Base-by-base conservation (phyloP, 768 basidiomycete species). In the Zangia roseola region DNA sequence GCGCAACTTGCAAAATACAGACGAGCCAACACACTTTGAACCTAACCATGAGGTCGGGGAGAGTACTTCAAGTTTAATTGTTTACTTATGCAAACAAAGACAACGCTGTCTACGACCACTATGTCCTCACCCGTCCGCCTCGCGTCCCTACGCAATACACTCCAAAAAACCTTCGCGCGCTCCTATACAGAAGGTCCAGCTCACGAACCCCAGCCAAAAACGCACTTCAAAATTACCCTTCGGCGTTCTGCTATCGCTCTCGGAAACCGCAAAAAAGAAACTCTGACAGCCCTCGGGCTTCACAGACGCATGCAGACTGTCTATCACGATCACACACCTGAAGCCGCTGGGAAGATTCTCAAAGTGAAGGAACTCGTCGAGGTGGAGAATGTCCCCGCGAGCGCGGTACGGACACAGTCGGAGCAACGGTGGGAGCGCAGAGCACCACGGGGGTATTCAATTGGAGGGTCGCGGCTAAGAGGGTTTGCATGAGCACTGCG, bases 161-260 rank as follows among this genome's bases (percentile, higher is more conserved):
- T 56, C 17, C 53, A 43, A 45, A 50, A n/a, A 14, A 2, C 35
- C 8, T n/a, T 57, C 10, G 35, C 41, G 6, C 61, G 61, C 23
- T 37, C 46, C 24, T 54, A 54, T 23, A 20, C 59, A 10, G 10
- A 53, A 16, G 10, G 19, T 8, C 45, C 34, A 5, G 13, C 6
- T 21, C 36, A 43, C 25, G 36, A 43, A 14, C 35, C 38, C 4
- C 49, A 49, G 39, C 71, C 75, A 45, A 71, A 69, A 25, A 91
- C 93, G 0, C 90, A 95, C 69, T 94, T 80, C 74, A 89, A 88
- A 73, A 86, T 97, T 59, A 95, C 93, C 17, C 83, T 94, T 24
- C 80, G 80, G 10, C 88, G 94, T 47, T 94, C 93, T 6, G 86
- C 83, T 41, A 94, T 94, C 53, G 86, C 91, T 1, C 80, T 95